Base-by-base conservation (phyloP, 345 rosid genomes). In the Lagerstroemia speciosa region DNA sequence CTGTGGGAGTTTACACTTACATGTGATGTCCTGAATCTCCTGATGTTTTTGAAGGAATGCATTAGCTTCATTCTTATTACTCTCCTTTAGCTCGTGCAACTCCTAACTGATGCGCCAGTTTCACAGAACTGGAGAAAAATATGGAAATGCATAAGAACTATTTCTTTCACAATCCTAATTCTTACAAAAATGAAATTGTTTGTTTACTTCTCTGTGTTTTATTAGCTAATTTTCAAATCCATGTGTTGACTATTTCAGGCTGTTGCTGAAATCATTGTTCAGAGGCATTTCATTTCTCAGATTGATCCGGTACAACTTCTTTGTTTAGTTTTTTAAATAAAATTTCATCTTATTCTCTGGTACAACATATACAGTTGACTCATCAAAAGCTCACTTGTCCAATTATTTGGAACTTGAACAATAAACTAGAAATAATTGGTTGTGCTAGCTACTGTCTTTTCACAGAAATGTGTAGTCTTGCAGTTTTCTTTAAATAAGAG, bases 231-330 rank as follows among this genome's bases (percentile, higher is more conserved):
- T 2, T n/a, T 58, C 33, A 60, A 38, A 37, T 33, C 37, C 46
- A 16, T 27, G 64, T 75, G 46, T 43, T 50, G 19, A 3, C 6
- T 67, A 58, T 78, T 82, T 64, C 96, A 94, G 99, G 96, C 99
- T 72, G 98, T 94, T 48, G 93, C 84, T 77, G 89, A 84, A 60
- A 91, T 89, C 20, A 75, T 84, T 74, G 84, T 85, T 71, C 81
- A 71, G 15, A 84, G 92, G 71, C 89, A 94, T 80, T 94, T 91
- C 72, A 79, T 74, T 55, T 78, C 78, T 6, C 74, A 78, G 68
- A 50, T 94, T 64, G 87, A 83, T 76, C 84, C 91, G 73, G 99
- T 94, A 88, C 33, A 86, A 72, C 70, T 65, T 66, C 43, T 67
- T 73, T 31, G 34, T 11, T n/a, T 58, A n/a, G 1, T 45, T 8